Conservation (phyloP, 495 filamentous ascomycete genomes). For the Annulohypoxylon maeteangense region DNA sequence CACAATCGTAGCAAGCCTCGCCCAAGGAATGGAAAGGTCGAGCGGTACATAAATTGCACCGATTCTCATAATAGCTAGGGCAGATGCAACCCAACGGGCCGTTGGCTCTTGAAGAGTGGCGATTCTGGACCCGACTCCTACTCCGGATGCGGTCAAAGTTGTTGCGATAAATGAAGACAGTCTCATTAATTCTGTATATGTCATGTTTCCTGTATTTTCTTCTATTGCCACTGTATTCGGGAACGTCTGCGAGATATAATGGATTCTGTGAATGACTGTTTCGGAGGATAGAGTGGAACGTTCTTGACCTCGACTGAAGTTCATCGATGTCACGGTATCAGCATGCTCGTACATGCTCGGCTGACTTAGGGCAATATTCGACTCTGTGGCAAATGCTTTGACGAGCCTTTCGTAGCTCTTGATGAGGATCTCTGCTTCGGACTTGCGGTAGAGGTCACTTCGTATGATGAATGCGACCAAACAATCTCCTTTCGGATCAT, state of each 20-base stretch:
- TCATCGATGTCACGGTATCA: not conserved
- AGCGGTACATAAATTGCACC: conserved; percentile 65
- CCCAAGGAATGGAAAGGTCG: conserved; percentile 49
- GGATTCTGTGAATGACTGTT: not conserved
- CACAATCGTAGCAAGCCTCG: conserved; percentile 34
- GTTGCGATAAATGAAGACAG: not conserved
- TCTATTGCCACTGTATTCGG: not conserved
- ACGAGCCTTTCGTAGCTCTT: not conserved
- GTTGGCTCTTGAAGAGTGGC: conserved; percentile 48
- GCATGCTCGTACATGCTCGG: not conserved
- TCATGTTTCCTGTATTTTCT: not conserved
- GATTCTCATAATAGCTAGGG: conserved; percentile 62
- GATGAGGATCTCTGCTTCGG: not conserved
- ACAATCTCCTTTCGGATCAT: not conserved
- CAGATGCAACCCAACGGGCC: conserved; percentile 57
- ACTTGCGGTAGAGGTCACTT: not conserved
- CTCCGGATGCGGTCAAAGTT: conserved; percentile 14
- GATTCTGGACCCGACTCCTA: conserved; percentile 7
- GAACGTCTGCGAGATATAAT: not conserved
- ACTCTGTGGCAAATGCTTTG: not conserved
- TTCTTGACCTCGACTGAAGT: not conserved
- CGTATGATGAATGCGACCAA: not conserved
- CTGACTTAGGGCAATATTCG: not conserved
- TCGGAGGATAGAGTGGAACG: not conserved
- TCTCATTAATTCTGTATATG: not conserved